Conservation (phyloP, 2,329 filamentous ascomycete genomes). For the Neurospora sp. region DNA sequence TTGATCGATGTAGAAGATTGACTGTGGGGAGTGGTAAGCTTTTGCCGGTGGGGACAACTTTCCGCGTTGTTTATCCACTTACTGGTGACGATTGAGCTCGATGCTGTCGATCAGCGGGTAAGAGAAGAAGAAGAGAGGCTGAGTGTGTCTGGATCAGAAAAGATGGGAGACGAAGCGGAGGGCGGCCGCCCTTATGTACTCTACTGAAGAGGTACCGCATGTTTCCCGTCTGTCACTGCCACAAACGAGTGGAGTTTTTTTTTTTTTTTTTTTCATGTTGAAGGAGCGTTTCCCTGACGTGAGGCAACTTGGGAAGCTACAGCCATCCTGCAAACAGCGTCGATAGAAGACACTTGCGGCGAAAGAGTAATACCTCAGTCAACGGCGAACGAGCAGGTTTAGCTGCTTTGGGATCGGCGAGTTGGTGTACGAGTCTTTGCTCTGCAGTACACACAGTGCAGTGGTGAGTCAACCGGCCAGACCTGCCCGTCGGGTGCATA, state of each 20-base stretch:
- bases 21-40: background rate
- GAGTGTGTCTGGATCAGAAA: background rate
- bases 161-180: background rate
- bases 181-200: background rate
- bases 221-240: conserved; percentile 3
- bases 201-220: background rate
- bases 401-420: background rate
- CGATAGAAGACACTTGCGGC: background rate
- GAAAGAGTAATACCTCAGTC: background rate
- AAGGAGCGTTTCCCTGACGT: background rate
- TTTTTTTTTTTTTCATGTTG: background rate
- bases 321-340: background rate
- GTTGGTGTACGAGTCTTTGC: background rate
- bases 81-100: background rate
- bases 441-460: background rate
- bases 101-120: background rate
- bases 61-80: background rate
- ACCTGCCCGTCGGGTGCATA: background rate
- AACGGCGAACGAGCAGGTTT: background rate
- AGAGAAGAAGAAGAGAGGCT: background rate
- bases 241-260: background rate
- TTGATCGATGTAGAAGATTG: background rate
- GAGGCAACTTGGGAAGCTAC: background rate
- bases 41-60: background rate
- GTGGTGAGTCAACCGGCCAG: background rate